Evolutionary conservation across 1,284 basidiomycete species (phyloP).

Genomic region (Spongispora temasekensis): DNA sequence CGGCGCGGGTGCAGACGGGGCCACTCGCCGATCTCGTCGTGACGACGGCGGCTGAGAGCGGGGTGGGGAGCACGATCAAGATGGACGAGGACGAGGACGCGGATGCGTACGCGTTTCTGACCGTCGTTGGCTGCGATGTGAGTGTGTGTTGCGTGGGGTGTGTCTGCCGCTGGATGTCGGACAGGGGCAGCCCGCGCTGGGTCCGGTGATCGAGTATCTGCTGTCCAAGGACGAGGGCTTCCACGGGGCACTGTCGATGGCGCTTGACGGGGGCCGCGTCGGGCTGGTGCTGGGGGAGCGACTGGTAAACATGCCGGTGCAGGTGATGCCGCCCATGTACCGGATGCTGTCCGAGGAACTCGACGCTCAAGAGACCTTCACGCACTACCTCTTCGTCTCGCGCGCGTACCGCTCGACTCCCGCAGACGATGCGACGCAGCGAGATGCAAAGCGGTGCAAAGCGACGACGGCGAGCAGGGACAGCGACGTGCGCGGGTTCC

Average conservation of each 20-base stretch:
- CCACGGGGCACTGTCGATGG: constrained; percentile 50
- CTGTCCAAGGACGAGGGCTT: constrained; percentile 56
- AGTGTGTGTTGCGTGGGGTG: constrained; percentile 34
- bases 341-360: constrained; percentile 83
- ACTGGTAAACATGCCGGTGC: constrained; percentile 90
- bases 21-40: constrained; percentile 80
- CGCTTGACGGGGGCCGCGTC: constrained; percentile 53
- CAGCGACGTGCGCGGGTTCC: constrained; percentile 73
- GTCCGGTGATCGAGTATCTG: constrained; percentile 71
- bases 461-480: constrained; percentile 35
- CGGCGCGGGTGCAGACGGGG: constrained; percentile 67
- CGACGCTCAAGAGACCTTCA: constrained; percentile 70
- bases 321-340: constrained; percentile 89
- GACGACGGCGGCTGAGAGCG: constrained; percentile 53
- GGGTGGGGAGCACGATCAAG: constrained; percentile 88
- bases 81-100: constrained; percentile 81
- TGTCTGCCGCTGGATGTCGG: neutral
- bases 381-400: constrained; percentile 73
- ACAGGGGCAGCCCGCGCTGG: constrained; percentile 71
- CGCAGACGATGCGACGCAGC: constrained; percentile 50
- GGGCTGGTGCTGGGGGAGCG: constrained; percentile 86
- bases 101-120: constrained; percentile 85
- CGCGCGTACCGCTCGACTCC: constrained; percentile 68
- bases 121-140: constrained; percentile 79
- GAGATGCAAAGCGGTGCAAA: constrained; percentile 27